These are phyloP conservation scores for Hibiscus mutabilis DNA, from an alignment of 345 rosid genomes.

Conservation along the genomic window DNA sequence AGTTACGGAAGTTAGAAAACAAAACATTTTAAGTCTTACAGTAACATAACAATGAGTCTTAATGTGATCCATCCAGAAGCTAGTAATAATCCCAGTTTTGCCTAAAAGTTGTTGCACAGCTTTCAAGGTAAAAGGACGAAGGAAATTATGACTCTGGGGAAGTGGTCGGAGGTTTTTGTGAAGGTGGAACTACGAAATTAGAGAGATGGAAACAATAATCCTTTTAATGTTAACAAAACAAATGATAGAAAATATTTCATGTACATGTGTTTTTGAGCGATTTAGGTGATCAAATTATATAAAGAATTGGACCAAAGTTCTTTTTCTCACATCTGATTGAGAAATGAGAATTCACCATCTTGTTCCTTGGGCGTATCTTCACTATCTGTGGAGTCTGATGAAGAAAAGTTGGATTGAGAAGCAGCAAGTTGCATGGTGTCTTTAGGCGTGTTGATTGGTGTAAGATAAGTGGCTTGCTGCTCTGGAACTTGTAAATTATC, in stretches of 20 bases:
- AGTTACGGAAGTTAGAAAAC: too few relatives aligned
- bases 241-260: background rate
- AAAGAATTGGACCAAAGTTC: background rate
- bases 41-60: too few relatives aligned
- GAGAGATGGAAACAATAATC: background rate
- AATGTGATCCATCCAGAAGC: conserved; percentile 63
- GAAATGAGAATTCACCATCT: conserved; percentile 47
- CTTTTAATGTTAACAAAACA: background rate
- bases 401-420: conserved; percentile 45
- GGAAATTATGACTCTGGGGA: conserved; percentile 73
- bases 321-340: background rate
- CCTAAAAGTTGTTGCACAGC: conserved; percentile 97
- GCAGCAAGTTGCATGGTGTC: conserved; percentile 32
- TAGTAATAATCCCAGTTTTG: conserved; percentile 63
- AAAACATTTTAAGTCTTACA: too few relatives aligned
- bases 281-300: too few relatives aligned
- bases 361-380: conserved; percentile 75
- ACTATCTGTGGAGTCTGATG: conserved; percentile 52
- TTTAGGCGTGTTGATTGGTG: too few relatives aligned
- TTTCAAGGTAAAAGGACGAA: conserved; percentile 94
- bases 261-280: too few relatives aligned
- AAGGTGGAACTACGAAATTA: conserved; percentile 67
- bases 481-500: conserved; percentile 55
- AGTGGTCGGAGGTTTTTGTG: conserved; percentile 67
- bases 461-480: conserved; percentile 34